Evolutionary conservation across 1,284 basidiomycete species (phyloP).

Genomic region (Tilletiopsis washingtonensis): DNA sequence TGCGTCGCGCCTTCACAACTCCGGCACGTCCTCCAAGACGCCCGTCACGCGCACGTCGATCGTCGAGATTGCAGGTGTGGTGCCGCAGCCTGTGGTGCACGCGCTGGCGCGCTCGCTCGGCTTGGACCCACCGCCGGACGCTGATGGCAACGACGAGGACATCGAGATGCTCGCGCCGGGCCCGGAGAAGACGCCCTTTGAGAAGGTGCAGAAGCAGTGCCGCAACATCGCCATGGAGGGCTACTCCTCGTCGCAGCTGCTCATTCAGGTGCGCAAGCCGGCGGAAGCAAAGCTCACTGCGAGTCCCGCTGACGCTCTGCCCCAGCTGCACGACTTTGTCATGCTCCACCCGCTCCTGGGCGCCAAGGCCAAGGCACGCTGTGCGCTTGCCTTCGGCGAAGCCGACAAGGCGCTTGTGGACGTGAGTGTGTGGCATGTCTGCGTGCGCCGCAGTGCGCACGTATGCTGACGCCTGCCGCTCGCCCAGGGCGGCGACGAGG

Average conservation of each 20-base stretch:
- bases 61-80: slow-evolving; percentile 94
- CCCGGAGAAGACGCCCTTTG: slow-evolving; percentile 55
- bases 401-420: slow-evolving; percentile 94
- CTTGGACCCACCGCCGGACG: slow-evolving; percentile 53
- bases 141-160: slow-evolving; percentile 33
- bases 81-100: slow-evolving; percentile 67
- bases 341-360: slow-evolving; percentile 71
- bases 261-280: slow-evolving; percentile 70
- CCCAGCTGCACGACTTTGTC: slow-evolving; percentile 81
- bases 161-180: slow-evolving; percentile 54
- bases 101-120: slow-evolving; percentile 68
- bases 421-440: no score
- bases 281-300: neutral
- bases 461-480: no score
- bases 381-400: slow-evolving; percentile 79
- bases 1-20: slow-evolving; percentile 64
- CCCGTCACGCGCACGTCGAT: slow-evolving; percentile 64
- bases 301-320: slow-evolving; percentile 1
- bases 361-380: slow-evolving; percentile 71
- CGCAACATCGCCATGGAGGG: slow-evolving; percentile 73
- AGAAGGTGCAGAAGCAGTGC: slow-evolving; percentile 65
- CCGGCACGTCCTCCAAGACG: slow-evolving; percentile 40
- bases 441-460: no score
- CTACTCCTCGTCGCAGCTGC: slow-evolving; percentile 82
- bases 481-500: slow-evolving; percentile 99